Conservation (phyloP, 2,329 filamentous ascomycete species). For the Helminthosporium solani region DNA sequence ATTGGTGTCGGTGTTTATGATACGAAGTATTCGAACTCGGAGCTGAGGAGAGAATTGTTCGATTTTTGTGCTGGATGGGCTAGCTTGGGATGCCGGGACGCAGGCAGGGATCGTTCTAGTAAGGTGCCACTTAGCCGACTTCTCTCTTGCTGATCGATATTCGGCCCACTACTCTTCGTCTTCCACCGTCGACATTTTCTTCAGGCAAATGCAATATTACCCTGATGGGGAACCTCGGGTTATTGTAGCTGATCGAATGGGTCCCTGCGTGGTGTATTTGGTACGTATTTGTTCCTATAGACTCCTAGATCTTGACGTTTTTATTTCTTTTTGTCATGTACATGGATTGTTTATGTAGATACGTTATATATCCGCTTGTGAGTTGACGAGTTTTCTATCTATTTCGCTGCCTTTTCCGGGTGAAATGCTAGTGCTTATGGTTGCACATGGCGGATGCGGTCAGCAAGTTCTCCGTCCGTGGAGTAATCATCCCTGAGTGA, state of each 20-base stretch:
- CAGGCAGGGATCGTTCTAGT: not conserved
- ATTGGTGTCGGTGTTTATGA: constrained; percentile 2
- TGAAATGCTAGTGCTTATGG: not conserved
- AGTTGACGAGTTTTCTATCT: not conserved
- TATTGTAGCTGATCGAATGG: not conserved
- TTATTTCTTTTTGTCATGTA: not conserved
- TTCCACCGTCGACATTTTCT: constrained; percentile 1
- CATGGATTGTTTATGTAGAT: not conserved
- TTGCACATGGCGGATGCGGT: not conserved
- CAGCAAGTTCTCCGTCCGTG: too few relatives aligned
- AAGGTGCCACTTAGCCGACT: not conserved
- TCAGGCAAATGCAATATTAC: not conserved
- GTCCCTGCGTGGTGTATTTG: not conserved
- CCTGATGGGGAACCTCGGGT: not conserved
- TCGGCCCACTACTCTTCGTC: not conserved
- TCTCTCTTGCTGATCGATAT: constrained; percentile 1
- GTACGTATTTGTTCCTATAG: not conserved
- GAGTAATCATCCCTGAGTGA: too few relatives aligned
- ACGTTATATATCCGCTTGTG: constrained; percentile 2
- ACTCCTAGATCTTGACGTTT: not conserved
- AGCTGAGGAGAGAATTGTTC: constrained; percentile 1
- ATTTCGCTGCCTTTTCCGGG: too few relatives aligned
- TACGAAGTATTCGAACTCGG: not conserved
- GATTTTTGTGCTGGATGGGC: not conserved
- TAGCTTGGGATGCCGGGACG: not conserved